Base-by-base conservation (phyloP, 495 filamentous ascomycete genomes). In the Cercophora newfieldiana region DNA sequence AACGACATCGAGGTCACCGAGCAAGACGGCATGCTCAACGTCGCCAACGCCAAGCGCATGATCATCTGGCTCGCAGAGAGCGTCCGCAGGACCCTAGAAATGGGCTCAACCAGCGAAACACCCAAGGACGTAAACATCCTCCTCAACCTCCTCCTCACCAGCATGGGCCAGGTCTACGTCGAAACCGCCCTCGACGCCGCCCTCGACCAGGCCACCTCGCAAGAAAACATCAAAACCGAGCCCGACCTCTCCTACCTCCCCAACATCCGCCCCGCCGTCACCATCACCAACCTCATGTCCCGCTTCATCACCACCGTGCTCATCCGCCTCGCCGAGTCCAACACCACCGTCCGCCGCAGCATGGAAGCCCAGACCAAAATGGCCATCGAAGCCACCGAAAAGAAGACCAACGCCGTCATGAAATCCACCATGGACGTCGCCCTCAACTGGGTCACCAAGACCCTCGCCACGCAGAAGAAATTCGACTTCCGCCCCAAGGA, bases 21-120 rank as follows among this genome's bases (percentile, higher is more conserved):
- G 64, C 86, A 91, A 70, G 93, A 99, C 68, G 96, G 96, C 30
- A 79, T 87, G 63, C 83, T 97, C 4, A 93, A 87, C 66, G 85
- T 97, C 16, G 83, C 88, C n/a, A 91, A 88, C 72, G 89, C 93
- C 24, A 98, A 98, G 77, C 86, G 95, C 56, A 98, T 99, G 93
- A 84, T 99, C 31, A 96, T 91, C 70, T 99, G 96, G 96, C 83
- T 99, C 28, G 95, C 96, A 29, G 96, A 99, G 79, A 93, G 90
- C 61, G 94, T 99, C 58, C 91, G 94, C n/a, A 83, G 96, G 67
- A 91, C 91, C 0, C 83, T 99, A 30, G 96, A 99, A 73, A 82
- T 99, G 49, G 91, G 90, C 33, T 90, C 90, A 24, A 87, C 87
- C 51, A 91, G 84, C 67, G 96, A 98, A 66, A 97, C 92, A 10